Evolutionary conservation across 495 filamentous ascomycete species (phyloP), one percentile per base, ranked within the genome.

Genomic region (Durotheca rogersii): DNA sequence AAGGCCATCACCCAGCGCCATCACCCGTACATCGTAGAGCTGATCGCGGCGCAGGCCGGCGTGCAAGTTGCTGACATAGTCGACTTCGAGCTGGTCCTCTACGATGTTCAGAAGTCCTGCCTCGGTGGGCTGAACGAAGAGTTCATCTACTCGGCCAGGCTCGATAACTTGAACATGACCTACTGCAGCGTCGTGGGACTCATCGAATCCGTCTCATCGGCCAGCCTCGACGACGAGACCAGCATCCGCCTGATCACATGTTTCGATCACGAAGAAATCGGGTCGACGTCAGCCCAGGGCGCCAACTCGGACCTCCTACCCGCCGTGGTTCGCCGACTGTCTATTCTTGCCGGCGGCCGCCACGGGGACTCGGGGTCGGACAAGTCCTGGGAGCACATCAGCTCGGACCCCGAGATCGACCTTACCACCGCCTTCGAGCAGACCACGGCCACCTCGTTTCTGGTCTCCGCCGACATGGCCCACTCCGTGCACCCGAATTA

Each of bases 251-350:
- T 99, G 7, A 85, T 96, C 60, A 82, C 89, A 16, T 83, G 90
- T 58, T 99, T 97, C 66, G 93, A 99, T 66, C 93, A 99, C 72
- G 93, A 99, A 67, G 93, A 99, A 62, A 91, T 97, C 61, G 94
- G 93, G 36, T 94, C 88, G 53, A 79, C 77, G 25, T 92, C 87
- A 6, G 90, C 93, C 4, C 94, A 99, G 58, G 93, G 93, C 56
- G 93, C 93, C 2, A 82, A 91, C 69, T 96, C 90, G 3, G 95
- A 95, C 68, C 75, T 95, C 16, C 82, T 99, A 3, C 94, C 93
- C 0, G 81, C 89, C 21, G 82, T 99, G 33, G 80, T 96, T 43
- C 86, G 89, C 27, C 87, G 93, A 32, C 80, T 99, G 15, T 93
- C 88, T 5, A 83, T 89, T 17, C 74, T 96, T 39, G 83, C 87